Base-by-base conservation (phyloP, 257 asterid genomes). In the Echium plantagineum region DNA sequence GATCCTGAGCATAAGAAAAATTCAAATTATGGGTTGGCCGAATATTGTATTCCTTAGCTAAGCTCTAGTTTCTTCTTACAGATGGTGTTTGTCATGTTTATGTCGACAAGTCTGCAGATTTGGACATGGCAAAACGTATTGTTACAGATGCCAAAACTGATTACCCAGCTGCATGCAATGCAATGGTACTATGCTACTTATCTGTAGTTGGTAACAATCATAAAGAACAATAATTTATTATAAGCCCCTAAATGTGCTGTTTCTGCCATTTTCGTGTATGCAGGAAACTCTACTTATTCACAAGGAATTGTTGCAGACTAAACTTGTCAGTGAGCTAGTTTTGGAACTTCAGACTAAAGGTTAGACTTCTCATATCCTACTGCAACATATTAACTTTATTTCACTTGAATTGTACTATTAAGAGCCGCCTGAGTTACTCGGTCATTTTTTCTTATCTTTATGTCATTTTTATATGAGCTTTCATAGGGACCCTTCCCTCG, bases 81-180 rank as follows among this genome's bases (percentile, higher is more conserved):
- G 96, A 87, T 84, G 96, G 96, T 65, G 83, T 87, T 60, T 87
- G 96, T 75, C 96, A 87, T 70, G 81, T 84, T 60, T 87, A 78
- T 61, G 79, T 84, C 32, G 94, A 87, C 66, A 87, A 79, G 72
- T 80, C 85, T 55, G 96, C 89, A 16, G 58, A 84, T 63, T 75
- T 84, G 78, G 89, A 84, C 42, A 79, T 80, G 90, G 94, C 96
- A 26, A 87, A 68, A 70, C 73, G 60, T 54, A 69, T 87, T 57
- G 80, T 84, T 59, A 57, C 74, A 63, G 96, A 87, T 64, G 81
- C 94, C 48, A 87, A 87, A 80, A 79, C 83, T 35, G 96, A 87
- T 66, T 87, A 87, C 76, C 96, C 94, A 19, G 96, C 96, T 15
- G 90, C 96, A 62, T 87, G 96, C 73, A 87, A 87, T 66, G 89